A percentile compares a stretch with the other conserved stretches of the same genome.
These are phyloP conservation scores for Solanum paucissectum DNA, from an alignment of 257 asterid species.

Conservation along the genomic window DNA sequence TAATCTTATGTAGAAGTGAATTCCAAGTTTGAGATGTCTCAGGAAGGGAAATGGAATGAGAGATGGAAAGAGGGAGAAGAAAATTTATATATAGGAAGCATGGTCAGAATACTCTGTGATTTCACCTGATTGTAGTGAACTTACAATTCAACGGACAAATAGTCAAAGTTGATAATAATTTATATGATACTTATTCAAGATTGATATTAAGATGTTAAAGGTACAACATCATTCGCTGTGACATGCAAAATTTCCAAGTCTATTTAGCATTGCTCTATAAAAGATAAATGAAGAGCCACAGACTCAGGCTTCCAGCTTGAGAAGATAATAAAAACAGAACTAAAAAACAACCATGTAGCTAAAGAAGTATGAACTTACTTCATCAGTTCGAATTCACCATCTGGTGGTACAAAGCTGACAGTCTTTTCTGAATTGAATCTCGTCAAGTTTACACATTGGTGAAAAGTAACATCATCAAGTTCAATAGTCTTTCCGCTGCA, in stretches of 20 bases:
- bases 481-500: slow-evolving; percentile 98
- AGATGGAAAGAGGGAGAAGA: not conserved
- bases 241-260: not conserved
- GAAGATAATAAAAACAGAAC: not conserved
- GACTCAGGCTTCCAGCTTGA: not conserved
- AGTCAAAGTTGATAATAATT: not conserved
- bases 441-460: slow-evolving; percentile 97
- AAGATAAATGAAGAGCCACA: not conserved
- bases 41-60: not conserved
- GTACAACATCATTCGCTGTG: not conserved
- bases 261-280: not conserved
- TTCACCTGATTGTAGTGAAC: not conserved
- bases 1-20: not conserved
- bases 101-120: not conserved
- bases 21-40: not conserved
- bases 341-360: not conserved
- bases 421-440: slow-evolving; percentile 98
- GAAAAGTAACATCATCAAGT: slow-evolving; percentile 99
- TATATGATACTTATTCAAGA: not conserved
- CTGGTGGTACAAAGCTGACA: slow-evolving; percentile 99
- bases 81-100: not conserved
- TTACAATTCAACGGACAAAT: not conserved
- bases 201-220: not conserved
- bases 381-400: slow-evolving; percentile 99
- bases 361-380: slow-evolving; percentile 52